Conservation (phyloP, 148 eudicot species). For the Cornus controversa region DNA sequence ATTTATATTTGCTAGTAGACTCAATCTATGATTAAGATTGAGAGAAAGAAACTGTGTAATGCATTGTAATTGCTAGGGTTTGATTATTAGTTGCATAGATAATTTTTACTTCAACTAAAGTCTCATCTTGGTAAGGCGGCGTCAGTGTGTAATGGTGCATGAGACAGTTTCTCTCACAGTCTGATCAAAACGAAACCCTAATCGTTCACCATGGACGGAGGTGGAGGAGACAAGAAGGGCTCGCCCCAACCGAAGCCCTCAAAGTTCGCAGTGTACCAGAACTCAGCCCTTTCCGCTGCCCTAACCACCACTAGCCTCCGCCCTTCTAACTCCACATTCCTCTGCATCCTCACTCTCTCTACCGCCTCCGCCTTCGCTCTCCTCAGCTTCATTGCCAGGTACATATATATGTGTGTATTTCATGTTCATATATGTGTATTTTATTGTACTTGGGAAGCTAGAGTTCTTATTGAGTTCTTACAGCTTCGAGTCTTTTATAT, state of each 20-base stretch:
- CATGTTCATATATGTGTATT: background rate
- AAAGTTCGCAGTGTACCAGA: slow-evolving; percentile 73
- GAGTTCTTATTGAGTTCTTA: background rate
- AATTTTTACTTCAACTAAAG: no score
- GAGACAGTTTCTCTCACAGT: background rate
- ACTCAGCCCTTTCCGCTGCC: slow-evolving; percentile 74
- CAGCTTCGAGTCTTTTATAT: background rate
- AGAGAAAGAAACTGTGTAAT: no score
- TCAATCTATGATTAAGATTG: no score
- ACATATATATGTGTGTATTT: slow-evolving; percentile 1
- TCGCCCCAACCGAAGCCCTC: slow-evolving; percentile 31
- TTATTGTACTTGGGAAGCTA: background rate
- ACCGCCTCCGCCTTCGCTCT: slow-evolving; percentile 54
- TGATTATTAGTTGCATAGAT: no score
- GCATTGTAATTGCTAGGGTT: no score
- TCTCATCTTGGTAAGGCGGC: no score
- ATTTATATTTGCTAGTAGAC: no score
- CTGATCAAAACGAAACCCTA: slow-evolving; percentile 6
- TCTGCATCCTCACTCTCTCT: slow-evolving; percentile 52
- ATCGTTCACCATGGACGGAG: slow-evolving; percentile 4
- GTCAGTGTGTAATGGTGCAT: background rate
- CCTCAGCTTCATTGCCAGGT: slow-evolving; percentile 43
- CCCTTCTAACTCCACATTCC: slow-evolving; percentile 54
- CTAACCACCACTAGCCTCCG: slow-evolving; percentile 75
- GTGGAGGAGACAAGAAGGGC: slow-evolving; percentile 15